Evolutionary conservation across 495 filamentous ascomycete species (phyloP).

Genomic region (Hyaloscypha finlandica): DNA sequence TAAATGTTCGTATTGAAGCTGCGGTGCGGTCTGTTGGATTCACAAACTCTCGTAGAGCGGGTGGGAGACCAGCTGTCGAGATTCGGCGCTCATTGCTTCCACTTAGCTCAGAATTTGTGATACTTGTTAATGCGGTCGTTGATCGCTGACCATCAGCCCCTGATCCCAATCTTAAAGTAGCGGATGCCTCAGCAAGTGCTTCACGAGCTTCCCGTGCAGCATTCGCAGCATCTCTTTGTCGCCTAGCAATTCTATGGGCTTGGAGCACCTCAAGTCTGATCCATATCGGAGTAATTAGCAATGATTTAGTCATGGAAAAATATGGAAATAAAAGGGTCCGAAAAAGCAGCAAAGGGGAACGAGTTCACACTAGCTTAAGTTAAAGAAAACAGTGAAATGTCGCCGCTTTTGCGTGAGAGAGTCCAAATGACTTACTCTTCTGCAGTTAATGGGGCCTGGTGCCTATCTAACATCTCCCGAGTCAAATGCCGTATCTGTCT

Average conservation of each 20-base stretch:
- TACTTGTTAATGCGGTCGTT: background rate
- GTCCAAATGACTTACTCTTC: constrained; percentile 37
- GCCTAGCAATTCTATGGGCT: constrained; percentile 48
- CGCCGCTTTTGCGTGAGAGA: background rate
- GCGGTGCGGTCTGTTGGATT: constrained; percentile 25
- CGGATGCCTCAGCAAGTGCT: constrained; percentile 21
- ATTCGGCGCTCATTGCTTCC: constrained; percentile 15
- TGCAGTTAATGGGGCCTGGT: constrained; percentile 39
- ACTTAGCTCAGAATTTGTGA: constrained; percentile 12
- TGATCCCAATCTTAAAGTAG: constrained; percentile 9
- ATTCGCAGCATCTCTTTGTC: constrained; percentile 41
- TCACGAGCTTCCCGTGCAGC: constrained; percentile 20
- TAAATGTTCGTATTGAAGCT: constrained; percentile 29
- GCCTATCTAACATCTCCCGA: constrained; percentile 29
- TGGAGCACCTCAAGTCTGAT: constrained; percentile 43
- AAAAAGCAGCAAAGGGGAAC: background rate
- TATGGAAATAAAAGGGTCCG: background rate
- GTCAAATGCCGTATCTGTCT: constrained; percentile 29
- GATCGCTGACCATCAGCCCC: constrained; percentile 9
- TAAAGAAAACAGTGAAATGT: background rate
- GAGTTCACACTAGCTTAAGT: background rate
- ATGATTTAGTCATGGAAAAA: background rate
- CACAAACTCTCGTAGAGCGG: constrained; percentile 31
- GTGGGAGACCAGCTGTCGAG: constrained; percentile 20
- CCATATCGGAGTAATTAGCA: background rate